Evolutionary conservation across 345 rosid species (phyloP), one percentile per base, ranked within the genome.

Genomic region (Pistacia integerrima): DNA sequence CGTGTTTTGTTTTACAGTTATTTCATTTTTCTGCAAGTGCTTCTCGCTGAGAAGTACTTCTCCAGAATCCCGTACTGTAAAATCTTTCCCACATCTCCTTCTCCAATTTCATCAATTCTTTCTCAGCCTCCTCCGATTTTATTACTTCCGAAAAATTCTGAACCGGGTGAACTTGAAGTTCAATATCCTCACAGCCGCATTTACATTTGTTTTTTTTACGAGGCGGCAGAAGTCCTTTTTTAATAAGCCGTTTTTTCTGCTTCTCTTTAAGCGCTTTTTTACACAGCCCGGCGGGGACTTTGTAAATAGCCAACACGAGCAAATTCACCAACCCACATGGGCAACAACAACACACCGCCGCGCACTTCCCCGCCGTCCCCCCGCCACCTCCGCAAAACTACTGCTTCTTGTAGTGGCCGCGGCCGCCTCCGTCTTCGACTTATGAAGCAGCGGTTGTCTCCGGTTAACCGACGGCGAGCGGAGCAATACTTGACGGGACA

Each of bases 331-430:
- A 56, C 55, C 90, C 88, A 59, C 88, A 88, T 0, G 94, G 97
- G 62, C 93, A 89, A 58, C 97, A 92, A 56, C 97, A 92, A 49
- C 91, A 88, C 0, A 92, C 85, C 65, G 91, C 97, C 70, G 93
- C 91, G 76, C 94, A 88, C 80, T 88, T 92, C 12, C 94, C 97
- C 28, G 94, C 79, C 0, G 93, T 85, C 0, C 89, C 93, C 88
- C 88, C 0, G 78, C 86, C 17, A 85, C 74, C 81, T 85, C 97
- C 74, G 82, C 97, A 36, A 59, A 74, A 75, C 82, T 82, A 80
- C 16, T 74, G 52, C 84, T 73, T 59, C 77, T 16, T 44, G 41
- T 1, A 67, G 63, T 16, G 77, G 82, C 71, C 33, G 33, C 33
- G 2, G 33, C 33, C 33, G 33, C 2, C 25, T 25, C 25, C 25